Conservation (phyloP, 1,284 basidiomycete genomes). For the Cutaneotrichosporon daszewskae region DNA sequence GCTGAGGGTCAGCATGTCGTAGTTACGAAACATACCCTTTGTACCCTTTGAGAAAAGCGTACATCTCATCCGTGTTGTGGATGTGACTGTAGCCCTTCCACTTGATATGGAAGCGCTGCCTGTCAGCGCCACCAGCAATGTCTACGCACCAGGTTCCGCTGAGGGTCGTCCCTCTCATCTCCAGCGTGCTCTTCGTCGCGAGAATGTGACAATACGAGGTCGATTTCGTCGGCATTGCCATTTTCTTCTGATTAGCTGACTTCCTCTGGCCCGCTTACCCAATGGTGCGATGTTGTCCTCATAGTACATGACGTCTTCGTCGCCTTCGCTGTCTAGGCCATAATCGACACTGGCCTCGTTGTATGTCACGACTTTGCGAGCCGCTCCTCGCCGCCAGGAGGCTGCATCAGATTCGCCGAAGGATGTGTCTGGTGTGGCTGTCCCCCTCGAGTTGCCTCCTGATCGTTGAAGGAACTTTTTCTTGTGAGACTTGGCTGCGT, state of each 20-base stretch:
- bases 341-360: constrained; percentile 49
- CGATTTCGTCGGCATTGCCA: constrained; percentile 65
- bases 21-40: constrained; percentile 56
- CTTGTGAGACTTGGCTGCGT: constrained; percentile 76
- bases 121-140: background rate
- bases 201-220: constrained; percentile 72
- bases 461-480: constrained; percentile 59
- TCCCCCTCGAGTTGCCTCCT: constrained; percentile 40
- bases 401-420: constrained; percentile 49
- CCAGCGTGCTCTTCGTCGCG: constrained; percentile 71
- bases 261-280: background rate
- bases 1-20: constrained; percentile 32
- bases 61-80: constrained; percentile 94
- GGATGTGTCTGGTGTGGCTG: constrained; percentile 32
- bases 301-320: constrained; percentile 59
- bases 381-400: constrained; percentile 72
- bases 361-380: constrained; percentile 76
- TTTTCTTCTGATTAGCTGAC: constrained; percentile 9
- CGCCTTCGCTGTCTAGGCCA: constrained; percentile 65
- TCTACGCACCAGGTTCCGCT: constrained; percentile 69
- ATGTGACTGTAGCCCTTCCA: constrained; percentile 92
- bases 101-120: constrained; percentile 87
- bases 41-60: constrained; percentile 67
- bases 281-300: constrained; percentile 52
- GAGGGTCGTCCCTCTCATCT: constrained; percentile 73